Evolutionary conservation across 306 rosid genomes (phyloP).

Genomic region (Prunus padus): DNA sequence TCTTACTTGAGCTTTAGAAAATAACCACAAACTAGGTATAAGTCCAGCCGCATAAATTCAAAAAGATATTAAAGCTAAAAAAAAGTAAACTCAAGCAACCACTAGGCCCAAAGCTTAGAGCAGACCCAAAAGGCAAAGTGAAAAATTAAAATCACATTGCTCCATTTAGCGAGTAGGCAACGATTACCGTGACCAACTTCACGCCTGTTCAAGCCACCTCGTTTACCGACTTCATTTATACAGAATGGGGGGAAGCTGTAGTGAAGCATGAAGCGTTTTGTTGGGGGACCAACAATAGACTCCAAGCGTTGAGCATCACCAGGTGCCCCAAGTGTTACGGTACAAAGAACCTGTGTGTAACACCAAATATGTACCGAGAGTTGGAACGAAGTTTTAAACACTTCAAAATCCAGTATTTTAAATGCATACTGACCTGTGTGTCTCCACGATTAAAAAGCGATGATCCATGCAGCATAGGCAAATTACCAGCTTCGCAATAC

Average conservation of each 20-base stretch:
- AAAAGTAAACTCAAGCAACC: neutral
- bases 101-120: neutral
- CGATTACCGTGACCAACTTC: conserved; percentile 97
- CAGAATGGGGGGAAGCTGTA: conserved; percentile 95
- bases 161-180: neutral
- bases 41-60: neutral
- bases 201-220: conserved; percentile 88
- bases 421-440: conserved; percentile 64
- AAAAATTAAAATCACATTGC: neutral
- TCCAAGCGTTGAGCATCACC: conserved; percentile 90
- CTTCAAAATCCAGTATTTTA: conserved; percentile 10
- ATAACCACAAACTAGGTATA: neutral
- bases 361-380: conserved; percentile 25
- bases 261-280: conserved; percentile 96
- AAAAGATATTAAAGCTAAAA: neutral
- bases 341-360: conserved; percentile 74
- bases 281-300: conserved; percentile 81
- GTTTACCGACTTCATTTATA: conserved; percentile 91
- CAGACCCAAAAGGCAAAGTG: conserved; percentile 6
- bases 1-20: neutral
- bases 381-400: conserved; percentile 15
- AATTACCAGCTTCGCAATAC: conserved; percentile 76
- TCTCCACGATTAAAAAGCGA: conserved; percentile 90
- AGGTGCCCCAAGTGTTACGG: conserved; percentile 96
- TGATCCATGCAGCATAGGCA: conserved; percentile 79